phyloP scores from a whole-genome alignment of 768 basidiomycete genomes.

The Psilocybe sp. region DNA sequence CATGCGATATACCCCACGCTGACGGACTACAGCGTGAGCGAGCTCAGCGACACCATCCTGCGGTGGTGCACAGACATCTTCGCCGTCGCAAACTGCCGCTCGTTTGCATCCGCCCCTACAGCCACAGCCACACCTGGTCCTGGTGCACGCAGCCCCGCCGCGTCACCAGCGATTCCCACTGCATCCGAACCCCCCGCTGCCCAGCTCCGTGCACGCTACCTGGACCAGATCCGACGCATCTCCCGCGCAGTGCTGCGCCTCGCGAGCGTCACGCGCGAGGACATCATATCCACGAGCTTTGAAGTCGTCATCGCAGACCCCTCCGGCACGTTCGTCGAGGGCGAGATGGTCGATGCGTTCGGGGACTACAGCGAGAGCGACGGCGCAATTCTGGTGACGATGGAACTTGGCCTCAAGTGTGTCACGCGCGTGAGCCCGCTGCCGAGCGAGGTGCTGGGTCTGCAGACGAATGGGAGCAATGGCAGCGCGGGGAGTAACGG shows the following conservation, averaged over 20 bases:
- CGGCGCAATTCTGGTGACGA: slow-evolving; percentile 61
- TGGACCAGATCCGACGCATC: slow-evolving; percentile 62
- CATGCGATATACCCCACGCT: slow-evolving; percentile 66
- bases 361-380: slow-evolving; percentile 51
- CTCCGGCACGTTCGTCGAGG: slow-evolving; percentile 32
- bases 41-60: slow-evolving; percentile 71
- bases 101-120: slow-evolving; percentile 25
- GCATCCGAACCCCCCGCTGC: slow-evolving; percentile 15
- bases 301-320: slow-evolving; percentile 64
- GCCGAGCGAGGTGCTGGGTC: not conserved
- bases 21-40: slow-evolving; percentile 62
- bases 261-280: slow-evolving; percentile 64
- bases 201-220: slow-evolving; percentile 42
- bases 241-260: slow-evolving; percentile 61
- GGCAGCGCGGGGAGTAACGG: slow-evolving; percentile 2
- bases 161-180: slow-evolving; percentile 20
- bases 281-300: slow-evolving; percentile 76
- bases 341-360: slow-evolving; percentile 61
- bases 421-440: slow-evolving; percentile 42
- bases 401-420: slow-evolving; percentile 69
- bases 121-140: not conserved
- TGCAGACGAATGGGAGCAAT: not conserved
- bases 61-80: slow-evolving; percentile 72
- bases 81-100: slow-evolving; percentile 56
- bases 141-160: slow-evolving; percentile 14